These are phyloP conservation scores for Aspergillus brasiliensis DNA, from an alignment of 2,329 filamentous ascomycete genomes.

Conservation along the genomic window DNA sequence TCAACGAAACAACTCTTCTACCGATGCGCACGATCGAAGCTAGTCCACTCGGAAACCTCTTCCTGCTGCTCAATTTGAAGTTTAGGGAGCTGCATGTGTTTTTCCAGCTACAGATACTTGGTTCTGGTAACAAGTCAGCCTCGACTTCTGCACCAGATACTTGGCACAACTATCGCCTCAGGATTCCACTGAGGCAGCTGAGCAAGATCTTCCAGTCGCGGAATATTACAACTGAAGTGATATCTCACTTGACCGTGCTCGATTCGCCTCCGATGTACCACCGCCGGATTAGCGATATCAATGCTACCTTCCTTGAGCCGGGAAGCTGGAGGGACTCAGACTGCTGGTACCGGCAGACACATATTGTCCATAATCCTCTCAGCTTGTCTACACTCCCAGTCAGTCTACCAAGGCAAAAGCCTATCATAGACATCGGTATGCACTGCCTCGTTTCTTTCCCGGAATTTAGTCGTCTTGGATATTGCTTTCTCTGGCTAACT, in stretches of 20 bases:
- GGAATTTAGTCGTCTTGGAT: background rate
- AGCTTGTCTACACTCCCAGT: slow-evolving; percentile 41
- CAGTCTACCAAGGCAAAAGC: slow-evolving; percentile 51
- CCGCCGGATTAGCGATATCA: slow-evolving; percentile 38
- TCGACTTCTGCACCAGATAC: background rate
- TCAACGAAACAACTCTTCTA: slow-evolving; percentile 59
- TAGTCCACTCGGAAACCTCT: slow-evolving; percentile 24
- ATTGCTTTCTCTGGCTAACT: background rate
- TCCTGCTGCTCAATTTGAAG: slow-evolving; percentile 47
- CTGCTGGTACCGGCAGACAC: slow-evolving; percentile 65
- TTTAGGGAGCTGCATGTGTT: slow-evolving; percentile 48
- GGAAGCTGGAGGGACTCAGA: slow-evolving; percentile 58
- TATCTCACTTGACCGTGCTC: slow-evolving; percentile 42
- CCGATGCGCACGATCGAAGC: slow-evolving; percentile 54
- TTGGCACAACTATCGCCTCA: slow-evolving; percentile 44
- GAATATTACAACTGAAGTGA: slow-evolving; percentile 16
- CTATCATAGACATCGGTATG: slow-evolving; percentile 63
- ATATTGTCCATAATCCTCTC: slow-evolving; percentile 55
- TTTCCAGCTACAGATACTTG: slow-evolving; percentile 43
- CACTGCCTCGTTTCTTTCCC: background rate
- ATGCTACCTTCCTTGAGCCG: slow-evolving; percentile 46
- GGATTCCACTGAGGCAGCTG: slow-evolving; percentile 50
- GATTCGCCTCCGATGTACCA: slow-evolving; percentile 51
- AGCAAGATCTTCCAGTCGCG: slow-evolving; percentile 39
- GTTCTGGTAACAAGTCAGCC: slow-evolving; percentile 10